Conservation (phyloP, 179 eudicot species). For the Spinacia oleracea region DNA sequence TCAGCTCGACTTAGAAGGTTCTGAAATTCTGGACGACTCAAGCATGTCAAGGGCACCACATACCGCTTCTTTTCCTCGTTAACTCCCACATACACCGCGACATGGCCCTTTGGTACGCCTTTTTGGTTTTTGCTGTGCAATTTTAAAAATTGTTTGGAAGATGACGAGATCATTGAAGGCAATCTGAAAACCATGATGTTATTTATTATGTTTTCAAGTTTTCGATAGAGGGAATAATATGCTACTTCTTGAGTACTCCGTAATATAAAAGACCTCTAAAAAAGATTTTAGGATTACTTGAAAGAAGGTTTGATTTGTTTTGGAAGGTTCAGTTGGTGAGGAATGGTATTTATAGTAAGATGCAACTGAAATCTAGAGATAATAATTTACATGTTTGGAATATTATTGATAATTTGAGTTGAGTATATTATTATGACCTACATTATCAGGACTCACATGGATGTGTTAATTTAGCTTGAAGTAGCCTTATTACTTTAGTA, state of each 20-base stretch:
- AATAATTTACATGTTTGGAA: constrained; percentile 8
- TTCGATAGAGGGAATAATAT: background rate
- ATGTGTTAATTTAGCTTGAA: constrained; percentile 24
- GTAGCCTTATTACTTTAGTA: constrained; percentile 8
- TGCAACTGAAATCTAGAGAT: background rate
- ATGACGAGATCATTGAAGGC: constrained; percentile 32
- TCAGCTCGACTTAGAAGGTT: constrained; percentile 36
- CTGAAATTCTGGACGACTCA: constrained; percentile 46
- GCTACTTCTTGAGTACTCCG: background rate
- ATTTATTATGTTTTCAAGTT: background rate
- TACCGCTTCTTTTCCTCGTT: constrained; percentile 41
- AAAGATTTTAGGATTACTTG: background rate
- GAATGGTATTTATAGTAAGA: constrained; percentile 24
- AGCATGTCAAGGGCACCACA: constrained; percentile 48
- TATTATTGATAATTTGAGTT: background rate
- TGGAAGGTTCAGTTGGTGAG: constrained; percentile 26
- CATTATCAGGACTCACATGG: constrained; percentile 43
- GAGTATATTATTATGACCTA: constrained; percentile 24
- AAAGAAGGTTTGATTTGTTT: constrained; percentile 18
- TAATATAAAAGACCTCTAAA: background rate
- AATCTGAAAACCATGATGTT: constrained; percentile 41
- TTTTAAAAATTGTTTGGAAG: constrained; percentile 36
- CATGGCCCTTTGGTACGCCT: constrained; percentile 48
- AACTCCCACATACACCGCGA: constrained; percentile 49
- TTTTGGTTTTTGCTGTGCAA: constrained; percentile 26